Base-by-base conservation (phyloP, 2,329 filamentous ascomycete species). In the Parascedosporium putredinis region DNA sequence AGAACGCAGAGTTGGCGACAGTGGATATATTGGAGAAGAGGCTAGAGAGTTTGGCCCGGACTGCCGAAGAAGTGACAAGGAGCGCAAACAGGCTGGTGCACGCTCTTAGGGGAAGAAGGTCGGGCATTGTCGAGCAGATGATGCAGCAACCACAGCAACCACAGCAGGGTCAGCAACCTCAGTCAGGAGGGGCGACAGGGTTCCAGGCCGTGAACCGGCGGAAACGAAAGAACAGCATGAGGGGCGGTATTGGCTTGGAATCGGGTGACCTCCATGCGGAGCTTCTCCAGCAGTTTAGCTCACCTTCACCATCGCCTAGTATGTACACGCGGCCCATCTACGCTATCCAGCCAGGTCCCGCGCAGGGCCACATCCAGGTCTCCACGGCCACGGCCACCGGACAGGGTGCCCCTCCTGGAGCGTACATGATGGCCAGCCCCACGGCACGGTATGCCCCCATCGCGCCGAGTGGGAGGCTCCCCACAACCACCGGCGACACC, bases 11-110 rank as follows among this genome's bases (percentile, higher is more conserved):
- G 62, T 66, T 94, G 33, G 87, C 83, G 10, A 91, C 88, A 0
- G 70, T 94, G 58, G 87, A 93, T 58, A 90, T 94, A 47, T 66
- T 95, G 24, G 87, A 95, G 64, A 81, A 83, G 63, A 84, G 88
- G 54, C 70, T 94, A 31, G 79, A 81, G 33, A 76, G 85, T 55
- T 77, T 95, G 40, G 88, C 86, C 56, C 87, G 88, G 60, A 81
- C 83, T 59, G 88, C 88, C 3, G 88, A 94, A 60, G 84, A 88
- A 69, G 81, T 77, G 14, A 73, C 73, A 14, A 66, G 68, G 27
- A 68, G 68, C 55, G 73, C 88, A 10, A 77, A 87, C 34, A 86
- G 91, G 62, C 75, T 95, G 16, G 90, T 89, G 56, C 88, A 93
- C 60, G 79, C 85, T 40, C 69, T 95, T 46, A 86, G 84, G 60